Evolutionary conservation across 352 stramenopile genomes (phyloP), one percentile per base, ranked within the genome.

Genomic region (Saprolegnia parasitica): DNA sequence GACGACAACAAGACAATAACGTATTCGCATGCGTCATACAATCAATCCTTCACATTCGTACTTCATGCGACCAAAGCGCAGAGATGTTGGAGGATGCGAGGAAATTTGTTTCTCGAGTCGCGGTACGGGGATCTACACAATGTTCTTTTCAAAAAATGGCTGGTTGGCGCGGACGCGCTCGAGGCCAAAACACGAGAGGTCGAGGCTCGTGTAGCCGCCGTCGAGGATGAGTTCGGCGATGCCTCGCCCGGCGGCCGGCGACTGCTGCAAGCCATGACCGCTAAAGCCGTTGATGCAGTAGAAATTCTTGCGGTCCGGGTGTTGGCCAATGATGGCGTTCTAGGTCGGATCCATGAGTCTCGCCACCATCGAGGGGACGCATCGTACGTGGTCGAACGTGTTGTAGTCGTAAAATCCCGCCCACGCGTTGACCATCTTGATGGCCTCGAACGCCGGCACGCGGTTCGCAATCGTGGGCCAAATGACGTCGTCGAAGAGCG

Each of bases 331-430:
- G 73, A 95, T 93, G 18, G 84, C 86, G 54, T 94, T 94, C 77
- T 94, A 66, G n/a, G 37, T 39, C 24, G 3, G 13, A 37, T 58
- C 23, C 62, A 45, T 55, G 16, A 62, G 6, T 26, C 0, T 18
- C 16, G 4, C 23, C 16, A 45, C n/a, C 29, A 20, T 32, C 55
- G 6, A 45, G 11, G 6, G 9, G 26, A 16, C n/a, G 11, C 10
- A 39, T 40, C 68, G 13, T 68, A 88, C 80, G 77, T 88, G 86
- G 73, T 95, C 86, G 32, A 93, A 87, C 20, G 83, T 92, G 76
- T 95, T 93, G 80, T 88, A 95, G 66, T 95, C 86, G 73, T 95
- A 95, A 73, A 85, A 95, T 9, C 86, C 86, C 32, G 86, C 80
- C 86, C 86, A 95, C 8, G 79, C 73, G 47, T 79, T 88, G 26